Base-by-base conservation (phyloP, 345 rosid genomes). In the Nasturtium officinale region DNA sequence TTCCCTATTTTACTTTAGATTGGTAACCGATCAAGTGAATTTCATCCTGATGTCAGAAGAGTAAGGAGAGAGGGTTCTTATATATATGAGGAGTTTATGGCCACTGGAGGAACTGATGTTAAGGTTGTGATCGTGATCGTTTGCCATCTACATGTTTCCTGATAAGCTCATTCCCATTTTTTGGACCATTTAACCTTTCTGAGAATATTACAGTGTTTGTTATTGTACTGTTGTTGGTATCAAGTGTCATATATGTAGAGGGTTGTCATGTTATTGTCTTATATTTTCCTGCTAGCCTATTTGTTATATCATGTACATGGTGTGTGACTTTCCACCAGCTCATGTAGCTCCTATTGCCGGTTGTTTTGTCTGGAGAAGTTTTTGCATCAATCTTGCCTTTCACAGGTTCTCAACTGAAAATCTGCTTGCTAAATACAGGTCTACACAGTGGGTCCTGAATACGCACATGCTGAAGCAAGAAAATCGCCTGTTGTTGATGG, bases 401-500 rank as follows among this genome's bases (percentile, higher is more conserved):
- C 54, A 65, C 10, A 17, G 74, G 48, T 52, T 55, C 5, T 61
- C 68, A 61, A 48, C 67, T 72, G 61, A 67, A 42, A 61, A 37
- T 61, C 29, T 74, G 48, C 71, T 51, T 68, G 71, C 63, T 63
- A 72, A 82, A 77, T 73, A 15, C 69, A 95, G 99, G 99, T 96
- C 17, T 96, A 96, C 66, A 96, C 98, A 8, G 99, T 96, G 81
- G 98, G 98, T 67, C 88, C 99, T 82, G 99, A 96, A 80, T 96
- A 96, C 78, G 99, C 99, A 32, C 99, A 96, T 79, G 99, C 99
- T 54, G 99, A 96, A 82, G 99, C 99, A 57, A 90, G 99, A 84
- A 96, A 96, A 82, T 96, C 99, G 52, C 99, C 99, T 48, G 99
- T 96, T 80, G 99, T 96, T 51, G 99, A 96, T 83, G 99, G 99